These are phyloP conservation scores for Eurotiales sp. DNA, from an alignment of 2,329 filamentous ascomycete species.

Conservation along the genomic window DNA sequence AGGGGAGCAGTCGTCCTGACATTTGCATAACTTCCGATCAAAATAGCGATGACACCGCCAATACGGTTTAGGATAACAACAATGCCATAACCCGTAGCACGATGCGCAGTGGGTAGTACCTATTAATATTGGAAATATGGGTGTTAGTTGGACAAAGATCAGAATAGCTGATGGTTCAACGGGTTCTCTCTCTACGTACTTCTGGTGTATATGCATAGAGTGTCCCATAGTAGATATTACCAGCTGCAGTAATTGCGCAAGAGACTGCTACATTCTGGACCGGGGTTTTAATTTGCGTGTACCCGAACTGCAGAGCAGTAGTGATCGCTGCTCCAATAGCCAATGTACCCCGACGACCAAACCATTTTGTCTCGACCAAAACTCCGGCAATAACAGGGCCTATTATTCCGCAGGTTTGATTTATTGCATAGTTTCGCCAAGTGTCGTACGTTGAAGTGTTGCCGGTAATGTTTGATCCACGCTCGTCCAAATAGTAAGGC, in stretches of 20 bases:
- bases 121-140: too few species aligned
- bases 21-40: conserved; percentile 10
- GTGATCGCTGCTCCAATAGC: conserved; percentile 7
- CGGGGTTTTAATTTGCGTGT: conserved; percentile 10
- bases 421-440: conserved; percentile 8
- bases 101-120: conserved; percentile 7
- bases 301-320: conserved; percentile 7
- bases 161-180: too few species aligned
- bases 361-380: neutral
- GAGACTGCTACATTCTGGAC: conserved; percentile 4
- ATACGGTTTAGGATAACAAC: conserved; percentile 4
- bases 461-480: conserved; percentile 5
- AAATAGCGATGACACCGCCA: conserved; percentile 2
- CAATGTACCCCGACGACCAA: conserved; percentile 8
- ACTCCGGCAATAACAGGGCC: conserved; percentile 5
- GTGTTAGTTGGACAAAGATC: too few species aligned
- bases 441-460: conserved; percentile 3
- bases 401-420: neutral
- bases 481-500: conserved; percentile 1
- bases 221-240: conserved; percentile 7
- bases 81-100: conserved; percentile 8
- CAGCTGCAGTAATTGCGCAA: neutral
- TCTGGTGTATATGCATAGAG: conserved; percentile 10
- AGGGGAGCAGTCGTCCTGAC: neutral
- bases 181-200: too few species aligned